A percentile compares a stretch with the other conserved stretches of the same genome.
Evolutionary conservation across 2,329 filamentous ascomycete species (phyloP).

Genomic region (Plectosphaerella sp.): DNA sequence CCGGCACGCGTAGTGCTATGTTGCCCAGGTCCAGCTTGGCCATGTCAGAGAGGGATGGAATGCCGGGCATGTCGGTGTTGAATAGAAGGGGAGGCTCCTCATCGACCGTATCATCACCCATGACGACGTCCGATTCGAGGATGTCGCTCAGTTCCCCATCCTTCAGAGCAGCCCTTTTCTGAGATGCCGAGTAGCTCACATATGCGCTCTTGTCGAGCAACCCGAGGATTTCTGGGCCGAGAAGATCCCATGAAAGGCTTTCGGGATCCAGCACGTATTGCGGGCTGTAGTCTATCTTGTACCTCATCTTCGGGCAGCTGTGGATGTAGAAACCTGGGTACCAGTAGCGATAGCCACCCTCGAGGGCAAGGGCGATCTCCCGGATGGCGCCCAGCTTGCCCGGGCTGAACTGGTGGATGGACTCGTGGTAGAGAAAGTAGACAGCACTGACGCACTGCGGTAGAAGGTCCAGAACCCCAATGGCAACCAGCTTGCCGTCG

Average conservation of each 20-base stretch:
- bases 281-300: slow-evolving; percentile 76
- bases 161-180: background rate
- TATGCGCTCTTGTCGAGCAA: slow-evolving; percentile 53
- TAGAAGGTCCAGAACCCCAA: slow-evolving; percentile 73
- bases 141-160: slow-evolving; percentile 19
- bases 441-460: slow-evolving; percentile 76
- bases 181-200: slow-evolving; percentile 37
- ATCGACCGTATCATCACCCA: slow-evolving; percentile 16
- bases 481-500: slow-evolving; percentile 69
- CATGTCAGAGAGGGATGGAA: slow-evolving; percentile 52
- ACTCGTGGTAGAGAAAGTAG: slow-evolving; percentile 78
- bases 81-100: slow-evolving; percentile 41
- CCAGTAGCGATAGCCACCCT: slow-evolving; percentile 70
- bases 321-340: slow-evolving; percentile 83
- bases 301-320: slow-evolving; percentile 75
- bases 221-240: slow-evolving; percentile 47
- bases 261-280: slow-evolving; percentile 71
- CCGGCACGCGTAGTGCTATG: slow-evolving; percentile 49
- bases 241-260: slow-evolving; percentile 55
- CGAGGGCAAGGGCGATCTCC: slow-evolving; percentile 66
- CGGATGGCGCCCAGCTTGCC: slow-evolving; percentile 73
- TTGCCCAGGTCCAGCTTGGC: slow-evolving; percentile 51
- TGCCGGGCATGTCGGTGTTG: slow-evolving; percentile 61
- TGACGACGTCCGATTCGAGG: slow-evolving; percentile 13
- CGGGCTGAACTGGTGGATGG: slow-evolving; percentile 63